These are phyloP conservation scores for Pythium guiyangense DNA, from an alignment of 352 stramenopile species.

Conservation along the genomic window DNA sequence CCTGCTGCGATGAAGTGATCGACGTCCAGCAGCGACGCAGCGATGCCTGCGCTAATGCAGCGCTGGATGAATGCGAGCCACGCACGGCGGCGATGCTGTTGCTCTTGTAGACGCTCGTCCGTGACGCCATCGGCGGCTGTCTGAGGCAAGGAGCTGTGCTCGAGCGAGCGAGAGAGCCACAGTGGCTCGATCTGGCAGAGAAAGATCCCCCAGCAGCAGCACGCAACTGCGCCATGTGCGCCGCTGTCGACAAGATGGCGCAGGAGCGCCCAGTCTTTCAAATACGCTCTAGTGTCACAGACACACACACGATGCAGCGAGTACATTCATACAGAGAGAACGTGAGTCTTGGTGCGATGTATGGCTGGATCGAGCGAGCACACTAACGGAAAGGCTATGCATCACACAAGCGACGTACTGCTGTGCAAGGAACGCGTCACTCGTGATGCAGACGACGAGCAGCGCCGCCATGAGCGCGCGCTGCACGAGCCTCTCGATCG, in stretches of 20 bases:
- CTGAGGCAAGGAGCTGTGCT: conserved; percentile 4
- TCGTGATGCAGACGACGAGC: conserved; percentile 38
- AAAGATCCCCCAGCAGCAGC: conserved; percentile 60
- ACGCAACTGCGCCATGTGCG: conserved; percentile 47
- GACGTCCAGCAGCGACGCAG: conserved; percentile 48
- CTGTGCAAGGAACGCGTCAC: conserved; percentile 57
- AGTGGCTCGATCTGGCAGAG: conserved; percentile 28
- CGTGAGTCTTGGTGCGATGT: background rate
- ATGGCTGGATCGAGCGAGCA: background rate
- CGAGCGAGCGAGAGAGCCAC: background rate
- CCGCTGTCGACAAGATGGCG: conserved; percentile 61
- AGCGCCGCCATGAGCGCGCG: conserved; percentile 41
- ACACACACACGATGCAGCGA: background rate
- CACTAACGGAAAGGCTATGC: no score
- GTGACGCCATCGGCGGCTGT: background rate
- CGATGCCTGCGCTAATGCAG: conserved; percentile 33
- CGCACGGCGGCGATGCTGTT: background rate
- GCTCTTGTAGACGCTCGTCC: conserved; percentile 2
- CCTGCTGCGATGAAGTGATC: conserved; percentile 73
- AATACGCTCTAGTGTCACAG: conserved; percentile 17
- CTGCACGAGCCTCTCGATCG: conserved; percentile 6
- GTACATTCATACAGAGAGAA: background rate
- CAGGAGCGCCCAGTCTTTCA: conserved; percentile 32
- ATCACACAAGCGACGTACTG: conserved; percentile 23
- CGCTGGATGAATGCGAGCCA: conserved; percentile 31